These are phyloP conservation scores for Dorcoceras hygrometricum DNA, from an alignment of 257 asterid species.

Conservation along the genomic window DNA sequence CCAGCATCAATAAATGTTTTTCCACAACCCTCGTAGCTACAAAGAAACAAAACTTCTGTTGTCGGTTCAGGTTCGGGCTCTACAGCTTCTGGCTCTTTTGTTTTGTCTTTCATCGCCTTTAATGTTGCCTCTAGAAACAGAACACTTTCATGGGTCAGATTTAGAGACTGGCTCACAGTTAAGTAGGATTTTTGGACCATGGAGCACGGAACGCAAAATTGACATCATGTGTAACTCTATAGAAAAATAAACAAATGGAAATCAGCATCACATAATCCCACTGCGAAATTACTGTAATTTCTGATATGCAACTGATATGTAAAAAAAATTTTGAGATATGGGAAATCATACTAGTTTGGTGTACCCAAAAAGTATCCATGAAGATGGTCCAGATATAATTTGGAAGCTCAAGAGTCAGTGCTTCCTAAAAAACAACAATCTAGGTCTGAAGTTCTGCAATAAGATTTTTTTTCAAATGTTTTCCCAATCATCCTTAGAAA, in stretches of 20 bases:
- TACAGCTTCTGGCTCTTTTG: slow-evolving; percentile 53
- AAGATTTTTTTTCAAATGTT: not conserved
- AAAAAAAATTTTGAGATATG: not conserved
- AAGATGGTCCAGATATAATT: not conserved
- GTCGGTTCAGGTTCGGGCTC: slow-evolving; percentile 96
- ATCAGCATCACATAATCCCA: not conserved
- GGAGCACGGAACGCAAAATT: not conserved
- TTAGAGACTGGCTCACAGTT: not conserved
- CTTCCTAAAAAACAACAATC: too few species aligned
- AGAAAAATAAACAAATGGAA: not conserved
- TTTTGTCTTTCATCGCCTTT: slow-evolving; percentile 59
- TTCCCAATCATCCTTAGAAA: not conserved
- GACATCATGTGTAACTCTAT: not conserved
- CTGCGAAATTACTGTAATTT: not conserved
- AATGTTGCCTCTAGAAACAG: slow-evolving; percentile 58
- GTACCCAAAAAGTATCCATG: not conserved
- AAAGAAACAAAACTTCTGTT: slow-evolving; percentile 92
- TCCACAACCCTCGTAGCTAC: slow-evolving; percentile 98
- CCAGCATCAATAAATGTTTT: slow-evolving; percentile 96
- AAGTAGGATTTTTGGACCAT: not conserved
- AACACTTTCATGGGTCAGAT: slow-evolving; percentile 25
- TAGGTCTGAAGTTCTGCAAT: not conserved
- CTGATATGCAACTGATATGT: not conserved
- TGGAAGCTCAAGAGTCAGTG: not conserved
- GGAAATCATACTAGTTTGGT: not conserved